Percentiles rank a stretch among this genome's conserved stretches.
phyloP scores from a whole-genome alignment of 2,329 filamentous ascomycete species.

The Rhexocercosporidium sp. region DNA sequence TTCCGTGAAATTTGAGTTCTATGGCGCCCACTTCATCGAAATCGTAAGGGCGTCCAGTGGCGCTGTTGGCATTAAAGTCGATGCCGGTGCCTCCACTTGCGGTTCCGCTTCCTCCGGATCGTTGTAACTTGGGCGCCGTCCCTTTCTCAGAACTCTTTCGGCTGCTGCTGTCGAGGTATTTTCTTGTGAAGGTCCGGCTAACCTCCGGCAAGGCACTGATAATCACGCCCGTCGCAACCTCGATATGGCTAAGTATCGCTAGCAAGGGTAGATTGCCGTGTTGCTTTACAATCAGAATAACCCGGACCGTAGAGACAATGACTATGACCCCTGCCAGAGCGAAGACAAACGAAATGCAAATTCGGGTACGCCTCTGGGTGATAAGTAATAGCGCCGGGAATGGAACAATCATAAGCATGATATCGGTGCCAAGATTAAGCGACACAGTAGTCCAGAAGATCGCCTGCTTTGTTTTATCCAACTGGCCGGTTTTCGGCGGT shows the following conservation, averaged over 20 bases:
- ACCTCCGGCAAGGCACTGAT: conserved; percentile 13
- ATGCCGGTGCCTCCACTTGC: background rate
- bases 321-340: background rate
- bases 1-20: background rate
- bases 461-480: background rate
- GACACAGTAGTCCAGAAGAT: conserved; percentile 7
- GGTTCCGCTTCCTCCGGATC: background rate
- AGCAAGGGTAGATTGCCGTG: background rate
- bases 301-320: background rate
- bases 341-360: conserved; percentile 12
- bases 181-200: conserved; percentile 8
- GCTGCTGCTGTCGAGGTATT: background rate
- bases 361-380: conserved; percentile 8
- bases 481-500: background rate
- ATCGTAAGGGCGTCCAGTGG: background rate
- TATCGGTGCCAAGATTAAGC: conserved; percentile 12
- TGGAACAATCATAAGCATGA: conserved; percentile 2
- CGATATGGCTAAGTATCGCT: conserved; percentile 11
- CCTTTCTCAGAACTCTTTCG: background rate
- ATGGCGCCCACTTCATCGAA: background rate
- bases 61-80: background rate
- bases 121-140: background rate
- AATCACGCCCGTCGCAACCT: conserved; percentile 1
- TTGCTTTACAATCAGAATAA: conserved; percentile 2
- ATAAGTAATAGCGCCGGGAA: conserved; percentile 12